phyloP scores from a whole-genome alignment of 2,329 filamentous ascomycete species.

The Fusarium fracticaudum region DNA sequence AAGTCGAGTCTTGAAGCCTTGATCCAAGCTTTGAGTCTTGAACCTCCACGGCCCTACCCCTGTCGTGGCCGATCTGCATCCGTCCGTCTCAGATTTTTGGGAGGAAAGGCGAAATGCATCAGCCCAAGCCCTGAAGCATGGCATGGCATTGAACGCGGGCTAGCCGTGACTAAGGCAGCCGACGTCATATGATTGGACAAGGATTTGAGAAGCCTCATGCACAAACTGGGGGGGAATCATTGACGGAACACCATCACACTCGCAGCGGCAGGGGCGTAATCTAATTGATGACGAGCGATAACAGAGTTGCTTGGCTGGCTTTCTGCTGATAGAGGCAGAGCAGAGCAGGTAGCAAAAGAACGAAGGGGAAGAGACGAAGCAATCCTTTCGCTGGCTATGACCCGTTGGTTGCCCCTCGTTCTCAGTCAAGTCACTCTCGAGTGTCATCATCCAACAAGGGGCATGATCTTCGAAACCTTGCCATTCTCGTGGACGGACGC shows the following conservation, averaged over 20 bases:
- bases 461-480: slow-evolving; percentile 41
- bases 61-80: slow-evolving; percentile 49
- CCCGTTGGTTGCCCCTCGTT: slow-evolving; percentile 19
- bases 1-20: slow-evolving; percentile 21
- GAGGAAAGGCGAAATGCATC: slow-evolving; percentile 43
- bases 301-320: background rate
- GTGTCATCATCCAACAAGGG: slow-evolving; percentile 32
- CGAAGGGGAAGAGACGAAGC: background rate
- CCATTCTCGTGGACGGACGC: slow-evolving; percentile 17
- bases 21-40: background rate
- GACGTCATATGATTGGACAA: slow-evolving; percentile 29
- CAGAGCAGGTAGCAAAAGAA: background rate
- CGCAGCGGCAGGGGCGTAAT: slow-evolving; percentile 36
- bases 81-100: slow-evolving; percentile 51
- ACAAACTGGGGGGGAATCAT: slow-evolving; percentile 38
- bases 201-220: slow-evolving; percentile 39
- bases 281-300: slow-evolving; percentile 16
- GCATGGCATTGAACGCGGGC: slow-evolving; percentile 32
- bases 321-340: background rate
- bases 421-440: slow-evolving; percentile 13
- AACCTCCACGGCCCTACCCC: slow-evolving; percentile 27
- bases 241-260: slow-evolving; percentile 40
- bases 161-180: slow-evolving; percentile 34
- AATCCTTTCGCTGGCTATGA: background rate
- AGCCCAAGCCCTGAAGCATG: slow-evolving; percentile 41